Evolutionary conservation across 2,329 filamentous ascomycete genomes (phyloP).

Genomic region (Verticillium alfalfae): DNA sequence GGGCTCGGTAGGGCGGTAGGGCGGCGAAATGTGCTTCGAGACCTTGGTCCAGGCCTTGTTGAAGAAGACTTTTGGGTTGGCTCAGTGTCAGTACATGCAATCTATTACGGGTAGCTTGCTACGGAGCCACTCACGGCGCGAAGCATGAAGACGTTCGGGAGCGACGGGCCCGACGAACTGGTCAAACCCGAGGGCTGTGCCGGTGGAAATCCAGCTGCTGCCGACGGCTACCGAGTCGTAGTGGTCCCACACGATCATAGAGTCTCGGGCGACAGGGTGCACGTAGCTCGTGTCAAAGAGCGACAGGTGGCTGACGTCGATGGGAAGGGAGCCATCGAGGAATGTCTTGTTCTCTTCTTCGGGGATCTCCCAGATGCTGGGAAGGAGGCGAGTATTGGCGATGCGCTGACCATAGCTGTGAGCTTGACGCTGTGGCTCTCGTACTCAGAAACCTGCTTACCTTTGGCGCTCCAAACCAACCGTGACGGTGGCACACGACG

Average conservation of each 20-base stretch:
- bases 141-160: constrained; percentile 9
- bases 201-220: constrained; percentile 12
- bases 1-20: constrained; percentile 21
- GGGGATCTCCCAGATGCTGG: constrained; percentile 1
- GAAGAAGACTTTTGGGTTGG: constrained; percentile 18
- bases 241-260: constrained; percentile 27
- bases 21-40: constrained; percentile 24
- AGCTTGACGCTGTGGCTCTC: not conserved
- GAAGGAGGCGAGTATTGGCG: not conserved
- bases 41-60: constrained; percentile 27
- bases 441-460: constrained; percentile 12
- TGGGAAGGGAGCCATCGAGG: not conserved
- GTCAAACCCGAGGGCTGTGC: constrained; percentile 37
- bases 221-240: constrained; percentile 39
- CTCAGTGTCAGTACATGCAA: not conserved
- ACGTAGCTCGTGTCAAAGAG: constrained; percentile 38
- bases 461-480: constrained; percentile 40
- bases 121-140: not conserved
- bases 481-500: constrained; percentile 37
- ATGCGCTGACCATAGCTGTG: not conserved
- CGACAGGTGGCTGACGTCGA: constrained; percentile 29
- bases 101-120: not conserved
- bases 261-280: constrained; percentile 28
- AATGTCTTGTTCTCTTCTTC: constrained; percentile 1
- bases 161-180: constrained; percentile 41